These are phyloP conservation scores for Mucuna pruriens DNA, from an alignment of 306 rosid genomes.

Conservation along the genomic window DNA sequence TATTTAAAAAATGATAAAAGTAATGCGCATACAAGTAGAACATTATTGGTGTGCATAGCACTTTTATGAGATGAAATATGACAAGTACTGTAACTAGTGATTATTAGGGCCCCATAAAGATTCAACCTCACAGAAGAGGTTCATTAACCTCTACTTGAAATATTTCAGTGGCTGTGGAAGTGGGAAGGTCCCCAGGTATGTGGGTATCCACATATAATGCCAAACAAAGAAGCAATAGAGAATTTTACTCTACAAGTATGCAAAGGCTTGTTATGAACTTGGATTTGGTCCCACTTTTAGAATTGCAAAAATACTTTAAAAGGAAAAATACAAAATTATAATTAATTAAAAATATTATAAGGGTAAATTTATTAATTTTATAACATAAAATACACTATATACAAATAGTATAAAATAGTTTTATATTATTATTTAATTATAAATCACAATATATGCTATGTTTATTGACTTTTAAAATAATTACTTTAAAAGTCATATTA, in stretches of 20 bases:
- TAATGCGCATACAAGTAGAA: not conserved
- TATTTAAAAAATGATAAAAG: too few species aligned
- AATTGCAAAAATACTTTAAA: too few species aligned
- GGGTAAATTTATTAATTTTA: too few species aligned
- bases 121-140: not conserved
- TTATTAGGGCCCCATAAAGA: not conserved
- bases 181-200: constrained; percentile 15
- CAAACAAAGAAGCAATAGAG: not conserved
- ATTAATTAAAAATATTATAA: too few species aligned
- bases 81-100: not conserved
- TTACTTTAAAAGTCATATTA: too few species aligned
- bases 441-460: too few species aligned
- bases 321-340: too few species aligned
- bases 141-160: not conserved
- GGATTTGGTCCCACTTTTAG: not conserved
- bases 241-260: not conserved
- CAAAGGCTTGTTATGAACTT: not conserved
- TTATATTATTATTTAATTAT: too few species aligned
- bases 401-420: too few species aligned
- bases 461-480: too few species aligned
- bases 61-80: not conserved
- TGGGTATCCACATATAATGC: not conserved
- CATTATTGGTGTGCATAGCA: not conserved
- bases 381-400: too few species aligned
- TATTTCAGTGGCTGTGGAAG: not conserved